Evolutionary conservation across 2,329 filamentous ascomycete genomes (phyloP), one percentile per base, ranked within the genome.

Genomic region (Neonectria sp.): DNA sequence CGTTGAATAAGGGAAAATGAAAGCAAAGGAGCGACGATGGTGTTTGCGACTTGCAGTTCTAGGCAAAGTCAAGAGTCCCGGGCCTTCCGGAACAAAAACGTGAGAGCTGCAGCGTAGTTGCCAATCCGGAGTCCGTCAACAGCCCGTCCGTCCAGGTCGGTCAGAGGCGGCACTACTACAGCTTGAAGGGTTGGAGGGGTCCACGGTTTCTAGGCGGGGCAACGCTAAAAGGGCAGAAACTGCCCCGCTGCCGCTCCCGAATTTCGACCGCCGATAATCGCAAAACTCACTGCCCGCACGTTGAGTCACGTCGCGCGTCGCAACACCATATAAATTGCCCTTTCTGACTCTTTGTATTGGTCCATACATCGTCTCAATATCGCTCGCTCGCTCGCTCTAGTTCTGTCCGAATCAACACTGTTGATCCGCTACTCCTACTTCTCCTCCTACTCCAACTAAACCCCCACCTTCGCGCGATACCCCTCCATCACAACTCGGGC

Each of bases 121-220:
- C 35, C 27, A 59, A 60, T 45, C 31, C 55, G 40, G 59, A 40
- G 57, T 55, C 55, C 40, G 48, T 67, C 55, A 33, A 33, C 24
- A n/a, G 24, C 45, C 37, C 31, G 21, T 31, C 31, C 31, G 15
- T 31, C 46, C 31, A 72, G 67, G 76, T 76, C 75, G 76, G 75
- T 76, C 74, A 77, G 48, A 27, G 59, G 62, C 58, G 76, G 76
- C 73, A 73, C 65, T 72, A 52, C n/a, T 12, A 45, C 73, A 77
- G 75, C 40, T 21, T 45, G 40, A 24, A 45, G 9, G 40, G n/a
- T 45, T 45, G 40, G 40, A 24, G 40, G 40, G 40, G 40, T 45
- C 40, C n/a, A 45, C n/a, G 40, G 74, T 73, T 21, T 21, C 21
- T 40, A 75, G 72, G 76, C 70, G 74, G 75, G 75, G 75, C 75